A percentile compares a stretch with the other conserved stretches of the same genome.
phyloP scores from a whole-genome alignment of 2,329 filamentous ascomycete species.

The Diaporthe caulivora region DNA sequence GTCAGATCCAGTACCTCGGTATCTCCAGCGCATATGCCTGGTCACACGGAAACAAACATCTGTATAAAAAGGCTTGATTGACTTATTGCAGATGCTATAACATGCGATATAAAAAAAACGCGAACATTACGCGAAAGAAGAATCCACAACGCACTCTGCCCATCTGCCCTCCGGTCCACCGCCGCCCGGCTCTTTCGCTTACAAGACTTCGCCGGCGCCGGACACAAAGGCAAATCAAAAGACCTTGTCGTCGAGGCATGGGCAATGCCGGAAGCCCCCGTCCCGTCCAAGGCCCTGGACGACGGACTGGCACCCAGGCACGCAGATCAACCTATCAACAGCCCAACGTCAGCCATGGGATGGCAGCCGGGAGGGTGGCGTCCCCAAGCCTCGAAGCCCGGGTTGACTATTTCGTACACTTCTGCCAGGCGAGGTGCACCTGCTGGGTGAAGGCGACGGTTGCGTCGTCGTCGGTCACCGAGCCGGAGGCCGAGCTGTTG shows the following conservation, averaged over 20 bases:
- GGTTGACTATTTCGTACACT: constrained; percentile 37
- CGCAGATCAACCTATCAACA: constrained; percentile 17
- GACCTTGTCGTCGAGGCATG: background rate
- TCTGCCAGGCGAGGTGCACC: constrained; percentile 51
- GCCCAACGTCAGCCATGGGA: background rate
- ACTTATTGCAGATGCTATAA: constrained; percentile 29
- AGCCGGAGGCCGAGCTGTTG: constrained; percentile 49
- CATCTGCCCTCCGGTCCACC: background rate
- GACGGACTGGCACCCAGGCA: background rate
- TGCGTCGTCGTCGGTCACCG: constrained; percentile 55
- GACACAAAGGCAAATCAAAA: background rate
- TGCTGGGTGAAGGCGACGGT: constrained; percentile 55
- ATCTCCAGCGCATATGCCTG: background rate
- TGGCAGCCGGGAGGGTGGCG: constrained; percentile 3
- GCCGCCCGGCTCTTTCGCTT: background rate
- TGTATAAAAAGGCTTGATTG: constrained; percentile 18
- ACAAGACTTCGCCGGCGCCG: background rate
- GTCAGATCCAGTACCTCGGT: background rate
- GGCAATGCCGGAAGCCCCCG: background rate
- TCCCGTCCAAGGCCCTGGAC: no score
- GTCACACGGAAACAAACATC: background rate
- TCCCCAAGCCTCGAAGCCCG: constrained; percentile 9
- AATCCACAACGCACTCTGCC: background rate
- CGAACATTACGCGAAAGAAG: constrained; percentile 1
- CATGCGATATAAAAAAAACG: constrained; percentile 21